Evolutionary conservation across 1,284 basidiomycete genomes (phyloP), one percentile per base, ranked within the genome.

Genomic region (Boletus mariae): DNA sequence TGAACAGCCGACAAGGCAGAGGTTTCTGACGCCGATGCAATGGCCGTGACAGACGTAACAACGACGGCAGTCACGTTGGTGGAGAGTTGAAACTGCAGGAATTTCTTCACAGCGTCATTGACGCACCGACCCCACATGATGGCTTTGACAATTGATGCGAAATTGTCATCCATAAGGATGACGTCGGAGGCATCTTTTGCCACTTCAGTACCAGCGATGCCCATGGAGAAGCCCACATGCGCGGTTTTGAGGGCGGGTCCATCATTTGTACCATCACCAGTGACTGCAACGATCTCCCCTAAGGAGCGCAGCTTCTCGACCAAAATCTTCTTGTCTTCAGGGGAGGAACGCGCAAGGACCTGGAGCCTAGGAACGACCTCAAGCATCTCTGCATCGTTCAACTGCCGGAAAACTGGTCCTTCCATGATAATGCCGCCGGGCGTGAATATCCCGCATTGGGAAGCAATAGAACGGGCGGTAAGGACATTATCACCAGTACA

Each of bases 101-200:
- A 99, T 77, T 98, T 98, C 70, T 90, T 87, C 57, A 98, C 96
- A 0, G 94, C 85, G 69, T 99, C 96, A 72, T 98, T 98, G 59
- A 99, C 95, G 69, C 94, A 96, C 54, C 96, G 92, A 44, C 96
- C 96, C 96, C 96, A 99, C 81, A 97, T 95, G 66, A 99, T 95
- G 52, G 95, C 96, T 64, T 93, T 89, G 60, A 98, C 93, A 68
- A 99, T 96, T 15, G 92, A 94, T 9, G 92, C 79, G 70, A 99
- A 98, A 71, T 98, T 97, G 75, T 98, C 96, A 68, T 94, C 90
- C 94, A 98, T 97, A 46, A 99, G 83, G 63, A 99, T 96, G 66
- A 99, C 98, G 67, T 99, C 97, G 9, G 94, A 98, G 2, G 97
- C 97, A 72, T 98, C 95, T 74, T 99, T 98, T 49, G 97, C 97